These are phyloP conservation scores for Leucaena leucocephala DNA, from an alignment of 306 rosid genomes.

Conservation along the genomic window DNA sequence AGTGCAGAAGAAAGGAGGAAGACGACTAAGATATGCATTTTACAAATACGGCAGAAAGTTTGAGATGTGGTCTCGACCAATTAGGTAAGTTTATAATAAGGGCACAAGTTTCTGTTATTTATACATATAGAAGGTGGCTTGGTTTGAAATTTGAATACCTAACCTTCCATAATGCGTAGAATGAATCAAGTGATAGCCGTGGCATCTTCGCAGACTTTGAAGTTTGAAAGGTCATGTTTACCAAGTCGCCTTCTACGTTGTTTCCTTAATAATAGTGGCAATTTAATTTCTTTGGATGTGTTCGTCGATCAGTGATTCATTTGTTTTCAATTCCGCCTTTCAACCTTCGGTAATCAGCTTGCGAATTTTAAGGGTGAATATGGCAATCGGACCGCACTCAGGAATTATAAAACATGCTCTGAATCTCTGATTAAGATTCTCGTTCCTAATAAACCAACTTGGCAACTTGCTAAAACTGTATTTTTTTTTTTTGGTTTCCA, in stretches of 20 bases:
- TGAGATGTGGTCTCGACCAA: background rate
- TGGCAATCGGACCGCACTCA: background rate
- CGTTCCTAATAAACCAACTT: background rate
- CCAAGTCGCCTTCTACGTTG: background rate
- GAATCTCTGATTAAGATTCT: background rate
- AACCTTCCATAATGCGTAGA: background rate
- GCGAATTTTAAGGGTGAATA: background rate
- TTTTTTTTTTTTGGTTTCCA: background rate
- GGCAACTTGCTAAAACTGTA: background rate
- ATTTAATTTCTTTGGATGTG: background rate
- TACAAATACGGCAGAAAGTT: background rate
- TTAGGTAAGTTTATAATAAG: background rate
- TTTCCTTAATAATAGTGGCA: background rate
- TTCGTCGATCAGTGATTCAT: background rate
- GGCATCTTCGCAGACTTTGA: background rate
- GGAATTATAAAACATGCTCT: background rate
- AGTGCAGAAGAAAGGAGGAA: conserved; percentile 26
- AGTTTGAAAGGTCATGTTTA: background rate
- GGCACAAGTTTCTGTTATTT: background rate
- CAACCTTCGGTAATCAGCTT: background rate
- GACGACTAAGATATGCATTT: conserved; percentile 34
- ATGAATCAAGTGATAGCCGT: background rate
- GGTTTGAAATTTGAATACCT: background rate
- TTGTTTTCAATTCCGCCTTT: background rate
- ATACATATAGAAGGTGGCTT: background rate